Conservation (phyloP, 805 yeast genomes). For the Pichia cabralensis region DNA sequence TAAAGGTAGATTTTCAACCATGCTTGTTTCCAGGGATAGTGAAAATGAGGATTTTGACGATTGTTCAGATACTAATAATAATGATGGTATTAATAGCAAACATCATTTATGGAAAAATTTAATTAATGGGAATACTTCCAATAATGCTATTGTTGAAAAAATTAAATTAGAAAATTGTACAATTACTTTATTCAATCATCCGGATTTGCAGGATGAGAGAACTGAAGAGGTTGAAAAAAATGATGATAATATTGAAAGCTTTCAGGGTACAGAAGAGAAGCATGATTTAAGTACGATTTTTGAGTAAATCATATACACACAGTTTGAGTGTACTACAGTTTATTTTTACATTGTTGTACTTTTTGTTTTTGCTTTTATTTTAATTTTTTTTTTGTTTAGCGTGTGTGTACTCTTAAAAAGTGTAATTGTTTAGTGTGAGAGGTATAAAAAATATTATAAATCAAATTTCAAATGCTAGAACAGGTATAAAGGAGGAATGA, state of each 20-base stretch:
- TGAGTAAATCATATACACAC: not conserved
- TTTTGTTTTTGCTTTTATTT: no score
- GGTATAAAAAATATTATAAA: no score
- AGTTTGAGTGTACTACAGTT: no score
- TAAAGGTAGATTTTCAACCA: slow-evolving; percentile 1
- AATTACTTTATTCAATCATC: slow-evolving; percentile 22
- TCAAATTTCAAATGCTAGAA: no score
- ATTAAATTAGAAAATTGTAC: slow-evolving; percentile 20
- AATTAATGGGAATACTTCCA: not conserved
- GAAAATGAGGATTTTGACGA: not conserved
- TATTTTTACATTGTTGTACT: no score
- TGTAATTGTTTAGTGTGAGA: no score
- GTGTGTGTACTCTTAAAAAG: no score
- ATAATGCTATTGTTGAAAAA: slow-evolving; percentile 1
- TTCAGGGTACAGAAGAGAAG: no score
- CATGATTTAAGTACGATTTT: slow-evolving; percentile 1
- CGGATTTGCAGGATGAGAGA: slow-evolving; percentile 6
- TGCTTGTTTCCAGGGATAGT: not conserved
- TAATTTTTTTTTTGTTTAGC: no score
- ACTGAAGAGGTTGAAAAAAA: not conserved
- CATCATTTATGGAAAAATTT: slow-evolving; percentile 8
- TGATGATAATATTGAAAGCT: not conserved
- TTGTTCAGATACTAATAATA: not conserved
- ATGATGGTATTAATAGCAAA: not conserved
- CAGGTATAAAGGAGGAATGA: no score